Percentiles rank a stretch among this genome's conserved stretches.
Evolutionary conservation across 352 stramenopile species (phyloP).

Genomic region (Aphanomyces stellatus): DNA sequence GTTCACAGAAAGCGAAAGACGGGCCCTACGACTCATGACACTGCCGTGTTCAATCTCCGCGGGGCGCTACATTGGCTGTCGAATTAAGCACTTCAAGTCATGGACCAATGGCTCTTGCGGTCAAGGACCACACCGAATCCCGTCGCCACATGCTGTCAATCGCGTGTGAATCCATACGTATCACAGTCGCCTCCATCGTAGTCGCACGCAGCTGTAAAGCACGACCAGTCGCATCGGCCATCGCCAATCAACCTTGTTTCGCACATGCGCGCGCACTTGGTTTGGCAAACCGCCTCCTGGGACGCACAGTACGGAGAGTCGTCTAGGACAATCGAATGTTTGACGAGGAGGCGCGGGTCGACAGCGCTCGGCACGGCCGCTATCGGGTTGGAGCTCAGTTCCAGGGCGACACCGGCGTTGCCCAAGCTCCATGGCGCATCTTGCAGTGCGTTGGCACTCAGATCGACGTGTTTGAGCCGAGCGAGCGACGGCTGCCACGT

Average conservation of each 20-base stretch:
- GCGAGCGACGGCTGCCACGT: too few relatives aligned
- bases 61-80: too few relatives aligned
- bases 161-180: too few relatives aligned
- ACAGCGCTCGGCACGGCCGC: background rate
- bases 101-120: too few relatives aligned
- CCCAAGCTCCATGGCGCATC: background rate
- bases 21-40: too few relatives aligned
- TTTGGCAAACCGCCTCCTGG: background rate
- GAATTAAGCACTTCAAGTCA: too few relatives aligned
- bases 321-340: background rate
- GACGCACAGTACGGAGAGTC: background rate
- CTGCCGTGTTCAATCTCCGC: too few relatives aligned
- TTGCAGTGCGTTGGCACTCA: background rate
- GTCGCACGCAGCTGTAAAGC: too few relatives aligned
- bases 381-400: constrained; percentile 12
- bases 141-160: too few relatives aligned
- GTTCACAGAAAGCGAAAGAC: too few relatives aligned
- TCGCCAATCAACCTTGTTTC: background rate
- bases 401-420: background rate
- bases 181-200: too few relatives aligned
- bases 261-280: background rate
- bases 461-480: background rate
- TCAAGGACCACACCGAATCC: too few relatives aligned
- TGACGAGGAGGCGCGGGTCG: background rate
- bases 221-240: constrained; percentile 2